These are phyloP conservation scores for Schoenoplectus tabernaemontani DNA, from an alignment of 202 grass and related monocot genomes.

Conservation along the genomic window DNA sequence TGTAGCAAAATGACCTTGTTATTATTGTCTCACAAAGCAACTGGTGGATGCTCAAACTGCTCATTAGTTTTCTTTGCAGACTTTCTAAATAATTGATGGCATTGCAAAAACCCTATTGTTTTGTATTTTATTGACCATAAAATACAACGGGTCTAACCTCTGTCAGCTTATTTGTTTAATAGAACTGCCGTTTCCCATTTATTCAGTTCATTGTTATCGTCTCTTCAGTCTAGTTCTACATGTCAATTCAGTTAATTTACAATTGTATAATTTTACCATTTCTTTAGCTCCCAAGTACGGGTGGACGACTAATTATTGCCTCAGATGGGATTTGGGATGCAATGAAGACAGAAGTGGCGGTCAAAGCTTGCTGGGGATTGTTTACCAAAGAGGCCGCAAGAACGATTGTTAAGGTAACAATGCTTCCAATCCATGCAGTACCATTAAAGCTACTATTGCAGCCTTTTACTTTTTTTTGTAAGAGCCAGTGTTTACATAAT, in stretches of 20 bases:
- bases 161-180: neutral
- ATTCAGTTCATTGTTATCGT: neutral
- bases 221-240: constrained; percentile 2
- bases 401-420: constrained; percentile 79
- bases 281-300: constrained; percentile 68
- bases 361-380: constrained; percentile 55
- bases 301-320: constrained; percentile 92
- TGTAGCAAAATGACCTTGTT: neutral
- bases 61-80: neutral
- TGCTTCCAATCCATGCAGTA: neutral
- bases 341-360: constrained; percentile 67
- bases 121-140: constrained; percentile 11
- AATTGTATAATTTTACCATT: neutral
- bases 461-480: neutral
- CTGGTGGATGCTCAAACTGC: neutral
- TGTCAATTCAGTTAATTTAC: neutral
- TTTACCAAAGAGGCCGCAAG: constrained; percentile 85
- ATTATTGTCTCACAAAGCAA: neutral
- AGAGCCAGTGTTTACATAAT: neutral
- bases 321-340: constrained; percentile 97
- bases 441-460: neutral
- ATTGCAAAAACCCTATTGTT: constrained; percentile 17
- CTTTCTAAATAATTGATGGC: neutral
- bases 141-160: neutral
- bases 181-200: neutral